Base-by-base conservation (phyloP, 1,139 yeast species). In the Debaryomycetaceae sp. region DNA sequence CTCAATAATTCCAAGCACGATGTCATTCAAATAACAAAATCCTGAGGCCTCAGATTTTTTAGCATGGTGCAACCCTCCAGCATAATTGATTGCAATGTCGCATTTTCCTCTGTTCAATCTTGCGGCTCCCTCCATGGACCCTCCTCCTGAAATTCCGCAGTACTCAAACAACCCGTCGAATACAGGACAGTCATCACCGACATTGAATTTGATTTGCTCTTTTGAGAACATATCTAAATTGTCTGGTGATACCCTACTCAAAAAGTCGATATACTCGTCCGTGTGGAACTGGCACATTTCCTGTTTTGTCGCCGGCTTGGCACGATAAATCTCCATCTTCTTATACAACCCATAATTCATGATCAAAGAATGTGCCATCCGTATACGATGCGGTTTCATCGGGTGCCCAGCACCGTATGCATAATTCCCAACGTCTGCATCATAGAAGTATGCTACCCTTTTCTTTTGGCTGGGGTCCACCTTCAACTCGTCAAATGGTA, bases 211-310 rank as follows among this genome's bases (percentile, higher is more conserved):
- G 45, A 87, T 87, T 62, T 89, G 96, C 65, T 93, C 98, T 62
- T 90, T 90, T 56, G 88, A 83, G 63, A 90, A 91, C 76, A 86
- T 68, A 50, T 91, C 97, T 67, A 91, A 77, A 63, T 91, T 91
- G 62, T 93, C 98, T 3, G 98, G 98, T 5, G 97, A 85, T 29
- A 90, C 97, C 46, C 98, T 77, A 42, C 95, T 86, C 54, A 93
- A 72, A 62, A 93, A 93, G 66, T 93, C 98, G 53, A 93, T 87
- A 64, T 93, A 93, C 64, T 93, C 98, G 67, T 93, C 98, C 4
- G 98, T 90, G 64, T 93, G 99, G 65, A 93, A 91, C 68, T 93
- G 98, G 59, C 97, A 90, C 97, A 93, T 91, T 62, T 93, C 99
- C 66, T 91, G 97, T 62, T 90, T 87, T 29, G 99, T 91, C 37